Base-by-base conservation (phyloP, 2,329 filamentous ascomycete genomes). In the Colletotrichum camelliae region DNA sequence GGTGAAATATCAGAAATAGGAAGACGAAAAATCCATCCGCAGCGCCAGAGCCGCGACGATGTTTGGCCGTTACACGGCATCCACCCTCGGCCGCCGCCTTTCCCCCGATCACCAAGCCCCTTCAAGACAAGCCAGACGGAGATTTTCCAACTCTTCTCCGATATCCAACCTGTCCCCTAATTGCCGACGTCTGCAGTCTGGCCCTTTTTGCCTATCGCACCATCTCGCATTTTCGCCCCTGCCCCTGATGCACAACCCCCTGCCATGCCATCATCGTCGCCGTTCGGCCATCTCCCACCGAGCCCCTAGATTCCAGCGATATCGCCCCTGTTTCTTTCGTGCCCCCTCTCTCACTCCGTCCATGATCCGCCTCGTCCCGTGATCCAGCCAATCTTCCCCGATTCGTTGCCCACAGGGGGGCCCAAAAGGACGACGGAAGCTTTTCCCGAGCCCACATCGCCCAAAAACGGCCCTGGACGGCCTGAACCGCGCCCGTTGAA, bases 301-400 rank as follows among this genome's bases (percentile, higher is more conserved):
- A 57, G 43, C 69, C 72, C 73, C 62, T 75, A 75, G 69, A 72
- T 75, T 75, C 73, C 73, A 75, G 39, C 35, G 33, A 27, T n/a
- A 12, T 75, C 61, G 69, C 64, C 70, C 73, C 73, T 73, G 33
- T 27, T 12, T 8, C 43, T 39, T 62, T 48, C 39, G 5, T 12
- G 18, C 18, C n/a, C 15, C 39, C 24, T 24, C 37, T 24, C 29
- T 27, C 33, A 33, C 61, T 39, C 69, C 48, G 21, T 21, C 3
- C 21, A 21, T 21, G 21, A 37, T 13, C 68, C 55, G 31, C 43
- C 43, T 39, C 37, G 15, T 27, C 35, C 43, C 43, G 43, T 52
- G 43, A 71, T 67, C 66, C 37, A 39, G 55, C 31, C 70, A 21
- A 37, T 62, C 39, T 15, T 33, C 60, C 65, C 64, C 24, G 24